Base-by-base conservation (phyloP, 2,329 filamentous ascomycete species). In the Sarocladium brachiariae region DNA sequence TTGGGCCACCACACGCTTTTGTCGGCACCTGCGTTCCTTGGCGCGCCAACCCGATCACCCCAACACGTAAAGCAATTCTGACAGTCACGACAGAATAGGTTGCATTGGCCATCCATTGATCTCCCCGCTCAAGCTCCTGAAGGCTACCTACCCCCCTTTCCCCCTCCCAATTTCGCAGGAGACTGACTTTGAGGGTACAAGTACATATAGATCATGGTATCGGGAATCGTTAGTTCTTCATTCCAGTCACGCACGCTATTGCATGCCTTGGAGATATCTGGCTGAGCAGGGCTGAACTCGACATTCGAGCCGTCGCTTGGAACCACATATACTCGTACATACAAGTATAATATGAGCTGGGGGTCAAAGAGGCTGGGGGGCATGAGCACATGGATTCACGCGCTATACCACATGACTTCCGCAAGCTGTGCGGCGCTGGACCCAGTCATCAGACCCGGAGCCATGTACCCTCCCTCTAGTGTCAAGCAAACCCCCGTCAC, bases 341-440 rank as follows among this genome's bases (percentile, higher is more conserved):
- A 10, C 13, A 39, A 19, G 16, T 19, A 39, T 7, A 21, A 7
- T 39, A 13, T 13, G 16, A 13, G 33, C 19, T 14, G 19, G 37
- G 14, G 37, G 16, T 39, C 6, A 9, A 8, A 7, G 11, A 10
- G 9, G 23, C 19, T 10, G 27, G 3, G 39, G 21, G 23, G 27
- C 39, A 10, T 43, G 16, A 25, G 39, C 39, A 25, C 4, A 19
- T 25, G 21, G 7, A 25, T 16, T 6, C 8, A 25, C 39, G 27
- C 39, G n/a, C 23, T 23, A 27, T 43, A n/a, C 39, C 39, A 43
- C 39, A 43, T 43, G 39, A 43, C 39, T 43, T 23, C 27, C 39
- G 27, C 5, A 19, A 43, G 21, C 39, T 43, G 39, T 43, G 39
- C 39, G 23, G 39, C 39, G 23, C 39, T 43, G 39, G 39, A 18